Percentiles rank a stretch among this genome's conserved stretches.
Conservation (phyloP, 164 flowering plant species). For the Malania oleifera region DNA sequence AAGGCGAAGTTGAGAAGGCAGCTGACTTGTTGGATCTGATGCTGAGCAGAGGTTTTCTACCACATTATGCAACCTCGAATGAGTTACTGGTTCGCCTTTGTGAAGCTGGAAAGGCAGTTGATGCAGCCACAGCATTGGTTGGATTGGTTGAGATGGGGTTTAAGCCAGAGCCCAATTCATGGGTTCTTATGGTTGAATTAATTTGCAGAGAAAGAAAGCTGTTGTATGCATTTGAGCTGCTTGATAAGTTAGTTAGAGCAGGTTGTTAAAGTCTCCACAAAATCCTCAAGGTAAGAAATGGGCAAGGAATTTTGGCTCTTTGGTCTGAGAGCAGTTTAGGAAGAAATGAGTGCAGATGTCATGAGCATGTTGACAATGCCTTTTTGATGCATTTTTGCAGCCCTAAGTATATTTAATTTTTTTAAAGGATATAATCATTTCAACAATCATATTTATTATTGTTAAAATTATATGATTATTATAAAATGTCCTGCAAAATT, state of each 20-base stretch:
- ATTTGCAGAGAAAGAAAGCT: constrained; percentile 71
- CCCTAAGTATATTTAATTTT: no score
- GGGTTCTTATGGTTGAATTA: constrained; percentile 52
- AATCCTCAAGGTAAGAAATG: no score
- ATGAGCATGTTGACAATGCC: no score
- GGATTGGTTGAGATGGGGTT: constrained; percentile 58
- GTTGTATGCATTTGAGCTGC: constrained; percentile 47
- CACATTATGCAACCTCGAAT: constrained; percentile 83
- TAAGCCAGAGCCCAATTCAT: constrained; percentile 55
- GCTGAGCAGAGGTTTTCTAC: constrained; percentile 63
- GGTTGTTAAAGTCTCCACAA: no score
- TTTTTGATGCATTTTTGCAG: no score
- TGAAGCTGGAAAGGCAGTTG: constrained; percentile 46
- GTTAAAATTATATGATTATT: no score
- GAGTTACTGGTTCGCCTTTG: constrained; percentile 56
- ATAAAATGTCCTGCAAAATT: no score
- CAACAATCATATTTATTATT: no score
- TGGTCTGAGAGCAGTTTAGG: no score
- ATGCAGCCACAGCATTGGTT: constrained; percentile 43
- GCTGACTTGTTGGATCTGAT: constrained; percentile 48
- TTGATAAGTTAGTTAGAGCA: constrained; percentile 42
- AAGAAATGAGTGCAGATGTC: no score
- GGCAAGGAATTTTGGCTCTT: no score
- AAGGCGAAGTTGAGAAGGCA: constrained; percentile 48
- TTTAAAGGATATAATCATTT: no score